Base-by-base conservation (phyloP, 2,329 filamentous ascomycete genomes). In the Chrysosporium queenslandicum region DNA sequence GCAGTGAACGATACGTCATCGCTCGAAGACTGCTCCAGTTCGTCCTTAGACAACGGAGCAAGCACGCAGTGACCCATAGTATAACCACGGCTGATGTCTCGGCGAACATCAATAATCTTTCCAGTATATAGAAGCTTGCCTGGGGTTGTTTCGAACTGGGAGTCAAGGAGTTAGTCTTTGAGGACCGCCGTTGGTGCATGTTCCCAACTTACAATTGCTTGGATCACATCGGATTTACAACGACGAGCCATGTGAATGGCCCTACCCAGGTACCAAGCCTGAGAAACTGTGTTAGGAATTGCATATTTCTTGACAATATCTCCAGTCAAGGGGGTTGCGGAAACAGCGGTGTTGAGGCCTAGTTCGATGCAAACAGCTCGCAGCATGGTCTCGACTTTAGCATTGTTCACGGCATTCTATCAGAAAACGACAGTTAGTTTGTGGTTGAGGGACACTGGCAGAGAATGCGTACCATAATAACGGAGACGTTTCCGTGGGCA, bases 81-180 rank as follows among this genome's bases (percentile, higher is more conserved):
- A 63, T 68, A 72, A 59, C 62, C 70, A 55, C 39, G 69, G 53
- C 61, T 64, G 30, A 66, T 55, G 46, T 58, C 58, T 18, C 70
- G 63, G 32, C 67, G 65, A 2, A 73, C 70, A 27, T 70, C 69
- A 4, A 72, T 62, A 39, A 73, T 69, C 56, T 73, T 73, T 27
- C 71, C 71, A 39, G 68, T 71, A 60, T 71, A 73, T 5, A 73
- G 60, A 1, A 71, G 64, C 29, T 63, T 62, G 3, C 66, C 70
- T 2, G 60, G 58, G 1, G 53, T 56, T 16, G 58, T 60, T 61
- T 67, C 50, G 21, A 65, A 61, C 61, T 63, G 52, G 37, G 6
- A 6, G 5, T 23, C 16, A 30, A 25, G 29, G 9, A 27, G 27
- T 57, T 46, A 60, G 43, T 45, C 18, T 14, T 52, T 6, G 34